These are phyloP conservation scores for Teratosphaeria zuluensis DNA, from an alignment of 2,329 filamentous ascomycete genomes.

Conservation along the genomic window DNA sequence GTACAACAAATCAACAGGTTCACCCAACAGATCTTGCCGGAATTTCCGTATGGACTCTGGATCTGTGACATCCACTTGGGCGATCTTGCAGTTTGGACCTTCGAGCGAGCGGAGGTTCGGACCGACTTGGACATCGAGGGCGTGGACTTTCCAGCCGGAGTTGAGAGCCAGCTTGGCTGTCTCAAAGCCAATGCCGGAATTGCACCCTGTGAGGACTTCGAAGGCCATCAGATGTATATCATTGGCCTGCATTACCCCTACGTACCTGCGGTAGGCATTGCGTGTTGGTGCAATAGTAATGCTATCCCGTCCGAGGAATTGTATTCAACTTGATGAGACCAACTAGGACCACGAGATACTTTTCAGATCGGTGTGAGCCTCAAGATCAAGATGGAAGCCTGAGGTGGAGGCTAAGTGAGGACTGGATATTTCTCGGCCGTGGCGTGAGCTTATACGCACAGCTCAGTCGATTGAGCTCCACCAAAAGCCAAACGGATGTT, in stretches of 20 bases:
- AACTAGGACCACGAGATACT: no score
- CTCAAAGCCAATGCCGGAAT: conserved; percentile 4
- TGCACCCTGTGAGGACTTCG: conserved; percentile 1
- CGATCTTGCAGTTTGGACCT: background rate
- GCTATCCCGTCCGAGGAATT: background rate
- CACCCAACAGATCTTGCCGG: conserved; percentile 18
- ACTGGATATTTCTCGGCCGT: no score
- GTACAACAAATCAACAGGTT: conserved; percentile 28
- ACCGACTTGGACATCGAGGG: conserved; percentile 21
- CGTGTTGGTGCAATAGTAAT: background rate
- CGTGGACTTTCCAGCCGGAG: conserved; percentile 25
- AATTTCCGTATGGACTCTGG: conserved; percentile 27
- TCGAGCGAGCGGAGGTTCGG: conserved; percentile 21
- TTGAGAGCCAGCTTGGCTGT: conserved; percentile 1
- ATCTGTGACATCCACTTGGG: conserved; percentile 26
- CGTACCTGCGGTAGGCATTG: background rate
- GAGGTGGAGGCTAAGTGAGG: no score
- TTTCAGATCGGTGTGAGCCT: no score
- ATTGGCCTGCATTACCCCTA: background rate
- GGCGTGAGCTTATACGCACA: no score
- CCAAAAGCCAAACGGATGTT: no score
- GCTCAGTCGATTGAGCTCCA: no score
- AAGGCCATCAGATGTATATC: background rate
- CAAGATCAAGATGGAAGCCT: no score
- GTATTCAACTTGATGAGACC: no score